Evolutionary conservation across 2,329 filamentous ascomycete genomes (phyloP).

Genomic region (Aspergillus chevalieri): DNA sequence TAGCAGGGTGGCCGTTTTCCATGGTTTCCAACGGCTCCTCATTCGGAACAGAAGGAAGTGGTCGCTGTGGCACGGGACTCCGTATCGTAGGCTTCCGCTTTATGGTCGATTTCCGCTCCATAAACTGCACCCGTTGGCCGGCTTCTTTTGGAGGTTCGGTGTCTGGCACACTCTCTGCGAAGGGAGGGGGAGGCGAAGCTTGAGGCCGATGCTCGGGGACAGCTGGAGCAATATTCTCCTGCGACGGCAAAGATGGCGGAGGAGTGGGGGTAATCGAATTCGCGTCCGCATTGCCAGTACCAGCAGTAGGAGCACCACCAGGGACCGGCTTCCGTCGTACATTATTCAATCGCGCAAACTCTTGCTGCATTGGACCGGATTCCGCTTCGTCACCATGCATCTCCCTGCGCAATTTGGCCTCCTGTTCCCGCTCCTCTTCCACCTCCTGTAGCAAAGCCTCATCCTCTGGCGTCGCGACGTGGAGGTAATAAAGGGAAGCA

Average conservation of each 20-base stretch:
- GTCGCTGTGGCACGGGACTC: constrained; percentile 13
- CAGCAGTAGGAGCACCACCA: constrained; percentile 6
- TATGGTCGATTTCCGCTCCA: neutral
- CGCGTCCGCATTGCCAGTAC: constrained; percentile 7
- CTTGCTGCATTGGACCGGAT: constrained; percentile 16
- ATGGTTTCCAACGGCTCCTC: constrained; percentile 14
- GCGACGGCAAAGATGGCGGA: constrained; percentile 16
- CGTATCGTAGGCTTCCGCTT: neutral
- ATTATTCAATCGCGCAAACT: constrained; percentile 31
- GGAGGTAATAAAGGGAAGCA: constrained; percentile 84
- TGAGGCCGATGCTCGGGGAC: neutral
- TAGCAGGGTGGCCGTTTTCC: constrained; percentile 7
- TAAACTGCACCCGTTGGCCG: neutral
- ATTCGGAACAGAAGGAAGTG: constrained; percentile 23
- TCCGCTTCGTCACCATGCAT: constrained; percentile 14
- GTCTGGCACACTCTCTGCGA: neutral
- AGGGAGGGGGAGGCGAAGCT: constrained; percentile 10
- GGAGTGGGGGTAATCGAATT: constrained; percentile 8
- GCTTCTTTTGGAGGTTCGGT: neutral
- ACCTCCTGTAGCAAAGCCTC: constrained; percentile 35
- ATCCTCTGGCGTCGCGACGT: constrained; percentile 63
- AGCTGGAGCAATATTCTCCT: constrained; percentile 5
- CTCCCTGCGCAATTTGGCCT: constrained; percentile 20
- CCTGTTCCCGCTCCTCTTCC: constrained; percentile 31
- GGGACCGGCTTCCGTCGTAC: constrained; percentile 36